These are phyloP conservation scores for Erysimum pusillum DNA, from an alignment of 441 rosid genomes.

Conservation along the genomic window DNA sequence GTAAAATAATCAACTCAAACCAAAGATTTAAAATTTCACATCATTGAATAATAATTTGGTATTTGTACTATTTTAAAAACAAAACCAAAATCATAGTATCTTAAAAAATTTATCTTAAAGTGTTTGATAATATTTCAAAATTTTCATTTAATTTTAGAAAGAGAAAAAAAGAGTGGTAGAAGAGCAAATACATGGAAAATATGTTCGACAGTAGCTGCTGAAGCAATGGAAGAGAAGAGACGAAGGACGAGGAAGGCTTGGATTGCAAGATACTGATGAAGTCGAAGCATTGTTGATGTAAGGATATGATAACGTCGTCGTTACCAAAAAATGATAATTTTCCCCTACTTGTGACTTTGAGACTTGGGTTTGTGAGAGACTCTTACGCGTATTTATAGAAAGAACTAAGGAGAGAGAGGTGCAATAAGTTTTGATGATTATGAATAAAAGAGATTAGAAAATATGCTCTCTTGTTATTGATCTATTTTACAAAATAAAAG, in stretches of 20 bases:
- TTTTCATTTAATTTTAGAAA: no score
- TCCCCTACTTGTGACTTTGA: neutral
- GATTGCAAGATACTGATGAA: neutral
- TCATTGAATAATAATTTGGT: no score
- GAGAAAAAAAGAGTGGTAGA: neutral
- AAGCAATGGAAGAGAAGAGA: constrained; percentile 54
- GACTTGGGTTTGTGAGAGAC: neutral
- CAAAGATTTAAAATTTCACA: no score
- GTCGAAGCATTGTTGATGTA: constrained; percentile 18
- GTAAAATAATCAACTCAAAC: no score
- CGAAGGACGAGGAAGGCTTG: constrained; percentile 35
- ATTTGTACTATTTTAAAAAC: no score
- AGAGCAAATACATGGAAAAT: constrained; percentile 58
- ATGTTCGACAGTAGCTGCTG: constrained; percentile 69
- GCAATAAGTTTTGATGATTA: neutral
- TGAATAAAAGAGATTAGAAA: no score
- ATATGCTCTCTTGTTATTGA: no score
- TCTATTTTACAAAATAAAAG: no score
- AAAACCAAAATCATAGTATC: no score
- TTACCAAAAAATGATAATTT: neutral
- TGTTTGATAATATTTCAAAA: no score
- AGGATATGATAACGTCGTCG: neutral
- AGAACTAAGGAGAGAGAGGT: neutral
- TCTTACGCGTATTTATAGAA: neutral
- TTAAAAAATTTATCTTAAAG: no score